Evolutionary conservation across 2,329 filamentous ascomycete genomes (phyloP).

Genomic region (Rhynchosporium graminicola): DNA sequence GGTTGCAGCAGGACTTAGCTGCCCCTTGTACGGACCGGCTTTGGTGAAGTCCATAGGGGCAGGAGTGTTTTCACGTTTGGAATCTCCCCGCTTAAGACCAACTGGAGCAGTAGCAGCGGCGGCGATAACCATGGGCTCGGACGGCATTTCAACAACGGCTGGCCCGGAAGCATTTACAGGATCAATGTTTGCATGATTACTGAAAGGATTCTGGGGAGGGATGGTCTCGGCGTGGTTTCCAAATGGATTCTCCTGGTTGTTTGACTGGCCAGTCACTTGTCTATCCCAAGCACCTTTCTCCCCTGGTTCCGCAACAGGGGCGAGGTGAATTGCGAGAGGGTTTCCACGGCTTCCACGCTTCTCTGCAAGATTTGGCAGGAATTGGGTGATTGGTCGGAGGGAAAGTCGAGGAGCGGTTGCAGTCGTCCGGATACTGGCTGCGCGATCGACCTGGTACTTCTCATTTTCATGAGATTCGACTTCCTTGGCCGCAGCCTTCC

Average conservation of each 20-base stretch:
- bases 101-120: slow-evolving; percentile 33
- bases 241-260: slow-evolving; percentile 70
- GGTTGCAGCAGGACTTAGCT: slow-evolving; percentile 62
- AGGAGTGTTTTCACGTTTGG: slow-evolving; percentile 55
- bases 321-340: slow-evolving; percentile 45
- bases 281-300: slow-evolving; percentile 31
- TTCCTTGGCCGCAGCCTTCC: slow-evolving; percentile 65
- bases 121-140: slow-evolving; percentile 34
- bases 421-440: slow-evolving; percentile 32
- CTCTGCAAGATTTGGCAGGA: slow-evolving; percentile 67
- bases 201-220: slow-evolving; percentile 67
- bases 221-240: slow-evolving; percentile 57
- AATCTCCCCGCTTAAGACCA: slow-evolving; percentile 54
- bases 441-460: slow-evolving; percentile 49
- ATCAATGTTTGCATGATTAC: slow-evolving; percentile 55
- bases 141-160: slow-evolving; percentile 45
- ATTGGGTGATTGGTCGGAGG: slow-evolving; percentile 79
- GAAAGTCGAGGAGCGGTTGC: slow-evolving; percentile 76
- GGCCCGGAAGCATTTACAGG: slow-evolving; percentile 46
- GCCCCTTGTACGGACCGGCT: slow-evolving; percentile 42
- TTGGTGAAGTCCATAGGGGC: slow-evolving; percentile 55
- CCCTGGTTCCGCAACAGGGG: slow-evolving; percentile 33
- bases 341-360: slow-evolving; percentile 53
- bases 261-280: slow-evolving; percentile 46
- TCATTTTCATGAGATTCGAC: slow-evolving; percentile 60